phyloP scores from a whole-genome alignment of 495 filamentous ascomycete species.

The Chaetomium fimeti region DNA sequence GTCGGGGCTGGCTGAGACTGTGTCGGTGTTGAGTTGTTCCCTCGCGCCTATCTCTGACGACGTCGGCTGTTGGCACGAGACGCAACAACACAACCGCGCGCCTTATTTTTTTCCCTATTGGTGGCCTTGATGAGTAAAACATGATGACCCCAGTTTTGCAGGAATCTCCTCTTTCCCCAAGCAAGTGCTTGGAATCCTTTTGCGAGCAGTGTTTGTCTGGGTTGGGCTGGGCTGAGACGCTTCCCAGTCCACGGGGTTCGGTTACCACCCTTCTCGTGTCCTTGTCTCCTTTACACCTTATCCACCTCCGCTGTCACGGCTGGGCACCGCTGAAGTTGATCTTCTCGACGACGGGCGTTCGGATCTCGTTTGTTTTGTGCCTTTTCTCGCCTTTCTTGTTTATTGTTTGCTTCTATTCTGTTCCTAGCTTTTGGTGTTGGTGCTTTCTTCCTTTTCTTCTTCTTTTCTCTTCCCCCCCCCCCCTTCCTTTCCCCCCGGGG shows the following conservation, averaged over 20 bases:
- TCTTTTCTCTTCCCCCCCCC: constrained; percentile 18
- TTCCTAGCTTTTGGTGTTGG: background rate
- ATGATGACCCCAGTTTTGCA: background rate
- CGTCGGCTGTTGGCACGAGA: background rate
- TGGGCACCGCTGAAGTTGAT: background rate
- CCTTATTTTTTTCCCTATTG: background rate
- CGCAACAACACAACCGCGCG: constrained; percentile 12
- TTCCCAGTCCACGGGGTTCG: constrained; percentile 1
- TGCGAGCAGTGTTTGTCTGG: background rate
- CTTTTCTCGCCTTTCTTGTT: background rate
- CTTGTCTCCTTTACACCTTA: background rate
- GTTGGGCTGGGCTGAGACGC: constrained; percentile 22
- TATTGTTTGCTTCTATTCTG: constrained; percentile 14
- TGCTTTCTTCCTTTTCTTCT: constrained; percentile 21
- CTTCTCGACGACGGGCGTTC: background rate
- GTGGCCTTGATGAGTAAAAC: background rate
- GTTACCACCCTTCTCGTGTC: constrained; percentile 6
- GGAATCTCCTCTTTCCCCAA: background rate
- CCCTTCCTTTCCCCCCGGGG: constrained; percentile 12
- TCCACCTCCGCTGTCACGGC: background rate
- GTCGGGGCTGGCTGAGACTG: background rate
- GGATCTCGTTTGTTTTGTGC: constrained; percentile 24
- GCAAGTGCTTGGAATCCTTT: background rate
- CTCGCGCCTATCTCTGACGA: background rate
- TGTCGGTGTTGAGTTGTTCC: background rate